Evolutionary conservation across 2,329 filamentous ascomycete genomes (phyloP), one percentile per base, ranked within the genome.

Genomic region (Cadophora gregata): DNA sequence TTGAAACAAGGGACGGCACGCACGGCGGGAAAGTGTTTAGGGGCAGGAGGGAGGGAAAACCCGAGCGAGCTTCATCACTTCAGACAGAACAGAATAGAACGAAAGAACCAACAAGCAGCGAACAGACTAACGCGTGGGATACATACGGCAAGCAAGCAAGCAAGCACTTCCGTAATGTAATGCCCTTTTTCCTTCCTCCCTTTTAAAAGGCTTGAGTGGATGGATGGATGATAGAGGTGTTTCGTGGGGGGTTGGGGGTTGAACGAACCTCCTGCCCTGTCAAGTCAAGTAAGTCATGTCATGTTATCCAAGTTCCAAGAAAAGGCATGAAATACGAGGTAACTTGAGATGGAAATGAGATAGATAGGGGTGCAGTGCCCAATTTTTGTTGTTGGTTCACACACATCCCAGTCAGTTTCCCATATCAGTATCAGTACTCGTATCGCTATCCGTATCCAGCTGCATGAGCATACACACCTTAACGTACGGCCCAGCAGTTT

Each of bases 401-500:
- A n/a, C n/a, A n/a, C n/a, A 24, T 56, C 53, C n/a, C 31, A 56
- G n/a, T 24, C n/a, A 38, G 1, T 12, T 36, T 5, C 10, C 21
- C 55, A 25, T 42, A 9, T 36, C 33, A 25, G n/a, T 38, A 19
- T n/a, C 7, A n/a, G n/a, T n/a, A n/a, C n/a, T n/a, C n/a, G n/a
- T n/a, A n/a, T n/a, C n/a, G n/a, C n/a, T n/a, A n/a, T n/a, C n/a
- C n/a, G n/a, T 58, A 58, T 58, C 55, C 19, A 38, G 55, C 55
- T 58, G 55, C 55, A 60, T 60, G 56, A 36, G 14, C 12, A 45
- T 38, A 12, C 36, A 42, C n/a, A n/a, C n/a, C n/a, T 27, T 25
- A 24, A 33, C 31, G 5, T 42, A 42, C 56, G 58, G 58, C 58
- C 58, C 58, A 60, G 38, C 10, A 42, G 12, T 42, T 12, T 21